Percentiles rank a stretch among this genome's conserved stretches.
Conservation (phyloP, 345 rosid genomes). For the Eucalyptus polybractea region DNA sequence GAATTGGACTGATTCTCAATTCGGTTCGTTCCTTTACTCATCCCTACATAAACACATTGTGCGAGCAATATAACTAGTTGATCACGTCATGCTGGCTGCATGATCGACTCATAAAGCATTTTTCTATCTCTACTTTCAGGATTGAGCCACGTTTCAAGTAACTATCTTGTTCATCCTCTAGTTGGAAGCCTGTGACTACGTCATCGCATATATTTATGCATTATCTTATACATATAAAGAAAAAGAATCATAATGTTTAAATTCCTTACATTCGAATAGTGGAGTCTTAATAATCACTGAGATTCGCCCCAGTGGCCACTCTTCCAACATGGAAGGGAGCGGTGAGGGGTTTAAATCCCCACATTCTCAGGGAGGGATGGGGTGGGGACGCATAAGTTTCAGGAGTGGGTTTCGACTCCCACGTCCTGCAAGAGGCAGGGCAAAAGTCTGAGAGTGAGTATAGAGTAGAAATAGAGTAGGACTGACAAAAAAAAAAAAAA, state of each 20-base stretch:
- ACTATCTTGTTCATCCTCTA: not conserved
- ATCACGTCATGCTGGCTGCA: accelerated
- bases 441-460: too few relatives aligned
- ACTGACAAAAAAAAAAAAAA: too few relatives aligned
- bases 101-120: not conserved
- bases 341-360: too few relatives aligned
- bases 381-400: too few relatives aligned
- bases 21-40: accelerated
- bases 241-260: not conserved
- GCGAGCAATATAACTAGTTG: accelerated
- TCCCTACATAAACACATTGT: not conserved
- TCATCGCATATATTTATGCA: not conserved
- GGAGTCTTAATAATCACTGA: too few relatives aligned
- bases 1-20: not conserved
- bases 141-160: not conserved
- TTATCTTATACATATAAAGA: not conserved
- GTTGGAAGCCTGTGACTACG: not conserved
- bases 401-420: too few relatives aligned
- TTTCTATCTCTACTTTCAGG: not conserved
- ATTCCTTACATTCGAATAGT: not conserved
- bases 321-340: too few relatives aligned
- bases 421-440: too few relatives aligned
- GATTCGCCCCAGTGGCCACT: too few relatives aligned
- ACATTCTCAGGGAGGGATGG: too few relatives aligned
- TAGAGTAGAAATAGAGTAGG: too few relatives aligned